Base-by-base conservation (phyloP, 2,329 filamentous ascomycete genomes). In the Fusarium verrucosum region DNA sequence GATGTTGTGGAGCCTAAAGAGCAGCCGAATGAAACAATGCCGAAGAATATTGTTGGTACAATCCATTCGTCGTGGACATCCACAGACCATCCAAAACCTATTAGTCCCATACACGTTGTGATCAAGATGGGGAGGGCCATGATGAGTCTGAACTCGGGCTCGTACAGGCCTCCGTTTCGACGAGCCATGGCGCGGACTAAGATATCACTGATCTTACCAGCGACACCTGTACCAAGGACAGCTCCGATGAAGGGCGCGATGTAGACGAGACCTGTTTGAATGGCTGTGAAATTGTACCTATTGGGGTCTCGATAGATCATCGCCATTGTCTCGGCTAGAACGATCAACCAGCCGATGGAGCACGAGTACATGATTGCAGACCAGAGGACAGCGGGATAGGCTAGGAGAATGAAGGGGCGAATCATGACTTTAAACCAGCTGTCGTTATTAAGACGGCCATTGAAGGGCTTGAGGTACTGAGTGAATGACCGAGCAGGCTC, bases 61-160 rank as follows among this genome's bases (percentile, higher is more conserved):
- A 97, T 96, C 91, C 92, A 98, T 20, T 84, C 82, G 71, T 97
- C 87, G 22, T 82, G 82, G 54, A 89, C 84, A 62, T 92, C 77
- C 0, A 90, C 92, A 10, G 90, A 93, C 95, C 94, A 98, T n/a
- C 94, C 94, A 72, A 95, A 98, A 3, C 93, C 94, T 88, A 97
- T 96, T 14, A 98, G 84, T 0, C 95, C 95, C 28, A 94, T 87
- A 2, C 89, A 87, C 0, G 94, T 97, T 5, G 88, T 87, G 50
- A 97, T 71, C 1, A 89, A 82, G 28, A 97, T 89, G 0, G 94
- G 94, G 4, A 89, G 78, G 0, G 88, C 92, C 94, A 98, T 97
- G 38, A 96, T 85, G 0, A 97, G 85, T 7, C 94, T 87, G 73
- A 96, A 98, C 76, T 98, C 94, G 1, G 94, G 94, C 76, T 98